Percentiles rank a stretch among this genome's conserved stretches.
Conservation (phyloP, 1,284 basidiomycete genomes). For the Leccinum ponderosum region DNA sequence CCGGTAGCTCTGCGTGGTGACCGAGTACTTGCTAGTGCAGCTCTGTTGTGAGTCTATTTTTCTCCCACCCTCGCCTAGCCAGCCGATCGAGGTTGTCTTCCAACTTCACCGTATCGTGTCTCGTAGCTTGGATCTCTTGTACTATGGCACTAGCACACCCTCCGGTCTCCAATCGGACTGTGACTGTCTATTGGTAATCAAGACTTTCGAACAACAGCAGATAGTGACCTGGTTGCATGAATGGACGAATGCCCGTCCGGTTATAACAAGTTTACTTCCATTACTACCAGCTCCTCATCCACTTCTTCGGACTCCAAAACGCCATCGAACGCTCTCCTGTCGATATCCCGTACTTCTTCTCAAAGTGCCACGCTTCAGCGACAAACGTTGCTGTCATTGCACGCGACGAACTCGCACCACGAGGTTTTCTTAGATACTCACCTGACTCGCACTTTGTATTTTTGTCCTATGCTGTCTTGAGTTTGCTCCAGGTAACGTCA, state of each 20-base stretch:
- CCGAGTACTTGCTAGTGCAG: slow-evolving; percentile 49
- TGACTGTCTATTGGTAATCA: slow-evolving; percentile 84
- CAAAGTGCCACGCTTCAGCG: slow-evolving; percentile 78
- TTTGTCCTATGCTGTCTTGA: slow-evolving; percentile 86
- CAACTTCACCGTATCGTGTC: slow-evolving; percentile 85
- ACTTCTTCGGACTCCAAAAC: slow-evolving; percentile 95
- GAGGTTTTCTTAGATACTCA: slow-evolving; percentile 79
- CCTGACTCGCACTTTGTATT: slow-evolving; percentile 93
- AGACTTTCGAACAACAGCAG: slow-evolving; percentile 83
- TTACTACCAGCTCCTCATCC: slow-evolving; percentile 85
- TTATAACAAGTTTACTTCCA: slow-evolving; percentile 62
- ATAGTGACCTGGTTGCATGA: slow-evolving; percentile 68
- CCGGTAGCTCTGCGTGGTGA: slow-evolving; percentile 66
- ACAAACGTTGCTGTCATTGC: slow-evolving; percentile 67
- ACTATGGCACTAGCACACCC: slow-evolving; percentile 78
- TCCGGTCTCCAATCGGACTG: slow-evolving; percentile 87
- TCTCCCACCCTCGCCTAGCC: background rate
- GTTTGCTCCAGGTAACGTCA: slow-evolving; percentile 73
- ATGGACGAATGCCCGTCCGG: slow-evolving; percentile 45
- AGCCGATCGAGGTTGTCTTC: slow-evolving; percentile 5
- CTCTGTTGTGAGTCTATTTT: slow-evolving; percentile 59
- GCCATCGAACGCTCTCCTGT: slow-evolving; percentile 76
- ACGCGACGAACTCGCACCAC: slow-evolving; percentile 75
- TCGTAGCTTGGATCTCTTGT: slow-evolving; percentile 86
- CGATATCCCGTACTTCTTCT: slow-evolving; percentile 86